Evolutionary conservation across 129 eudicot genomes (phyloP).

Genomic region (Chrysanthemum seticuspe): DNA sequence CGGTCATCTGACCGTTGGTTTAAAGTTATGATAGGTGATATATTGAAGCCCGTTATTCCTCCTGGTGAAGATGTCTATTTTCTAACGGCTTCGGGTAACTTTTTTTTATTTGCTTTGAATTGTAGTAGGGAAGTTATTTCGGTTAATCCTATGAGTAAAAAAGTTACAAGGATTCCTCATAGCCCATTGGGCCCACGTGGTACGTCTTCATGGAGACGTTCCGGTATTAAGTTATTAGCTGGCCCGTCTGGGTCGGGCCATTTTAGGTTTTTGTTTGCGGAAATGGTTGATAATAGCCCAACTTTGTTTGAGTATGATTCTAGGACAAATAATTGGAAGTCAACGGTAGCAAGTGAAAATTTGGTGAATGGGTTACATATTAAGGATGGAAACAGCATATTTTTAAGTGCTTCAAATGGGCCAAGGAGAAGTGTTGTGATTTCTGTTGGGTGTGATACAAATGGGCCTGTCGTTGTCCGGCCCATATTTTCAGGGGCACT

Average conservation of each 20-base stretch:
- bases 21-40: conserved; percentile 45
- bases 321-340: conserved; percentile 42
- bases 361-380: conserved; percentile 1
- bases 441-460: conserved; percentile 24
- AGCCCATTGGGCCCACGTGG: conserved; percentile 76
- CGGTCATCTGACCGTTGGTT: conserved; percentile 56
- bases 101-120: conserved; percentile 60
- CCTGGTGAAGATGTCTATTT: conserved; percentile 68
- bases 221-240: conserved; percentile 58
- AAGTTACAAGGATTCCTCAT: conserved; percentile 48
- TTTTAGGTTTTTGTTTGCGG: conserved; percentile 54
- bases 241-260: conserved; percentile 33
- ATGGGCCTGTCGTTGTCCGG: conserved; percentile 44
- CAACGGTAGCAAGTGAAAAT: conserved; percentile 33
- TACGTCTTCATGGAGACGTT: conserved; percentile 64
- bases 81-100: conserved; percentile 55
- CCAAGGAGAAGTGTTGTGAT: conserved; percentile 45
- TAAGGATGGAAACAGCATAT: conserved; percentile 13
- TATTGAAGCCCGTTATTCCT: conserved; percentile 41
- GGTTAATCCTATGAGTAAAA: conserved; percentile 48
- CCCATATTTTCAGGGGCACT: conserved; percentile 39
- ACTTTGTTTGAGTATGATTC: conserved; percentile 55
- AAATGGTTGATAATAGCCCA: conserved; percentile 36
- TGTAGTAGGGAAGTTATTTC: conserved; percentile 55
- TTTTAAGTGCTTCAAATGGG: conserved; percentile 51